Percentiles rank a stretch among this genome's conserved stretches.
Evolutionary conservation across 2,329 filamentous ascomycete species (phyloP).

Genomic region (Pseudogymnoascus sp.): DNA sequence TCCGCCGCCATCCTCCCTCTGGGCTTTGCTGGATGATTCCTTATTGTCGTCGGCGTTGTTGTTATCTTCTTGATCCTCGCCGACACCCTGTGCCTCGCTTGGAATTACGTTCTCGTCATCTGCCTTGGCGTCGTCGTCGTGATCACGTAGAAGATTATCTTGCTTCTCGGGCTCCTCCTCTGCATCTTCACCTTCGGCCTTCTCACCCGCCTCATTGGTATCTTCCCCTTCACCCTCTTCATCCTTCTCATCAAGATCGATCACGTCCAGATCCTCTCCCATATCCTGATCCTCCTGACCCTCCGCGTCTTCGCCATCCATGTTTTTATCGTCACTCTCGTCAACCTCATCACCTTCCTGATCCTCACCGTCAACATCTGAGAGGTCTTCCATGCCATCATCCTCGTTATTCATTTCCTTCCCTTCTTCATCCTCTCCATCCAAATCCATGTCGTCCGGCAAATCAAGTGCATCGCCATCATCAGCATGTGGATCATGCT

Average conservation of each 20-base stretch:
- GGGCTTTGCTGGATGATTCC: constrained; percentile 50
- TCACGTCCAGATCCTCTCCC: constrained; percentile 27
- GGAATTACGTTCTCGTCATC: constrained; percentile 55
- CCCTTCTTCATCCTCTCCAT: constrained; percentile 47
- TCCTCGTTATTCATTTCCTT: constrained; percentile 38
- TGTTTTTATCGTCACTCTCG: constrained; percentile 38
- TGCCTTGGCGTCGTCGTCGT: constrained; percentile 41
- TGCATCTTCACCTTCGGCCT: constrained; percentile 39
- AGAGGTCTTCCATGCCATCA: constrained; percentile 32
- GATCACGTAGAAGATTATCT: constrained; percentile 30
- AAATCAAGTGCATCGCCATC: constrained; percentile 61
- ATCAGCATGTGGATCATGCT: constrained; percentile 57
- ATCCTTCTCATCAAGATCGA: constrained; percentile 27
- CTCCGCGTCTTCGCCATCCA: constrained; percentile 32
- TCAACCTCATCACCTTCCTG: constrained; percentile 27
- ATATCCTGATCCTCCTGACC: constrained; percentile 34
- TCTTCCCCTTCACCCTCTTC: constrained; percentile 30
- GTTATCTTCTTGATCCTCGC: constrained; percentile 54
- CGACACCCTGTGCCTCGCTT: constrained; percentile 55
- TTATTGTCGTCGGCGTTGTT: constrained; percentile 56
- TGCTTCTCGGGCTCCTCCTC: constrained; percentile 46
- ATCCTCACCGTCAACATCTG: constrained; percentile 17
- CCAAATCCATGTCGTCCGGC: constrained; percentile 63
- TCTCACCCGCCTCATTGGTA: constrained; percentile 45
- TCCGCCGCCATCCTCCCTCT: constrained; percentile 58